A percentile compares a stretch with the other conserved stretches of the same genome.
Evolutionary conservation across 257 asterid species (phyloP).

Genomic region (Verbena officinalis): DNA sequence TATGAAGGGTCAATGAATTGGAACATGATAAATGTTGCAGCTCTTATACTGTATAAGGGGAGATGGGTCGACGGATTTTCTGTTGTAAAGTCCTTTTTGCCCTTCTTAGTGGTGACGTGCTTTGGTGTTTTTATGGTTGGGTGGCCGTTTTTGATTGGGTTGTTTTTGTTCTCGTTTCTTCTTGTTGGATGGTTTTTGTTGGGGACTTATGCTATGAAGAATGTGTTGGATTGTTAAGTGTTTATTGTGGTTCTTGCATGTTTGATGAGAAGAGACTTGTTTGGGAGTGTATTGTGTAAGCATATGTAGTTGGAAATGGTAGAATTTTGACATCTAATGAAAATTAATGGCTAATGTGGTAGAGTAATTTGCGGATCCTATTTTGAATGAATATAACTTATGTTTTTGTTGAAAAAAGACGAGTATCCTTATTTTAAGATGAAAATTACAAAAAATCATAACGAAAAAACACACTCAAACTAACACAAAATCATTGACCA

Average conservation of each 20-base stretch:
- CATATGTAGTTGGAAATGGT: background rate
- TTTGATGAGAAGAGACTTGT: background rate
- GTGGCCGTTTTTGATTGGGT: conserved; percentile 66
- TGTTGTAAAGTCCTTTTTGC: conserved; percentile 65
- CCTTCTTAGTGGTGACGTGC: conserved; percentile 62
- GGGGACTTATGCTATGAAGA: conserved; percentile 55
- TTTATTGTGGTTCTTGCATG: conserved; percentile 12
- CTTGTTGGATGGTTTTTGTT: conserved; percentile 69
- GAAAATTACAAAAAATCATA: no score
- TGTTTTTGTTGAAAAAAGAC: no score
- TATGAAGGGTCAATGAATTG: conserved; percentile 72
- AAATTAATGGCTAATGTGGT: background rate
- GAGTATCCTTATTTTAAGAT: no score
- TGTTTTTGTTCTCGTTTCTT: conserved; percentile 62
- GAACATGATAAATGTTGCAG: conserved; percentile 82
- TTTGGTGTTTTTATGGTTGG: conserved; percentile 78
- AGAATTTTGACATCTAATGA: background rate
- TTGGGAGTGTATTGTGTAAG: background rate
- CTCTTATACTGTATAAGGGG: conserved; percentile 69
- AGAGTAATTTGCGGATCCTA: no score
- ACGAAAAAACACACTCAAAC: no score
- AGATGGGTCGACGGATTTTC: conserved; percentile 71
- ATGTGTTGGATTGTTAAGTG: conserved; percentile 54
- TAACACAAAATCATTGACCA: no score
- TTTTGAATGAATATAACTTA: no score